A percentile compares a stretch with the other conserved stretches of the same genome.
Conservation (phyloP, 2,329 filamentous ascomycete genomes). For the Fusarium lyarnte region DNA sequence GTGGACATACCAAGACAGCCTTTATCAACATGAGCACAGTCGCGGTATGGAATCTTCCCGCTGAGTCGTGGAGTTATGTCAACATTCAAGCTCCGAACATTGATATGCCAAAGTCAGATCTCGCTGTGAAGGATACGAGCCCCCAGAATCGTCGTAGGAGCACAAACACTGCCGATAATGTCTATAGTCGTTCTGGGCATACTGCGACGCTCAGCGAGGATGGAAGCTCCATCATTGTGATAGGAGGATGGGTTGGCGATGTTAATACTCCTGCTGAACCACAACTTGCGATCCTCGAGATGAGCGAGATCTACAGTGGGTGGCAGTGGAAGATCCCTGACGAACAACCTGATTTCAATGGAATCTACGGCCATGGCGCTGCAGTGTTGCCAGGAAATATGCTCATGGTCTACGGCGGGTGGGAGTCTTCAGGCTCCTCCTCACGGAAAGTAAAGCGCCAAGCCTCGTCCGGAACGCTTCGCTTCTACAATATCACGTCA, state of each 20-base stretch:
- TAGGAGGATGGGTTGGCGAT: slow-evolving; percentile 94
- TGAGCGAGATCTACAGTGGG: slow-evolving; percentile 78
- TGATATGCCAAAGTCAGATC: slow-evolving; percentile 59
- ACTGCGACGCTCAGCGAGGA: slow-evolving; percentile 83
- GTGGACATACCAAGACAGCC: slow-evolving; percentile 82
- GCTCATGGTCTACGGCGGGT: slow-evolving; percentile 74
- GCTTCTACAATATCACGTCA: slow-evolving; percentile 68
- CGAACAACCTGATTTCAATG: slow-evolving; percentile 56
- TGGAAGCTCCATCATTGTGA: slow-evolving; percentile 78
- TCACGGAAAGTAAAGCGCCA: slow-evolving; percentile 50
- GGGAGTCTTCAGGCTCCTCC: slow-evolving; percentile 59
- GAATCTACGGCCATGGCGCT: slow-evolving; percentile 72
- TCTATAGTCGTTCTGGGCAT: slow-evolving; percentile 90
- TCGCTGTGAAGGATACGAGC: slow-evolving; percentile 56
- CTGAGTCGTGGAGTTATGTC: slow-evolving; percentile 87
- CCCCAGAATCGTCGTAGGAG: slow-evolving; percentile 18
- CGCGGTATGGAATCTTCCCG: slow-evolving; percentile 86
- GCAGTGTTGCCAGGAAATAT: slow-evolving; percentile 72
- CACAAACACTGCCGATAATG: slow-evolving; percentile 47
- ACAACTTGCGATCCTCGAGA: slow-evolving; percentile 79
- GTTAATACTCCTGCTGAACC: slow-evolving; percentile 79
- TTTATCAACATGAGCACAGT: slow-evolving; percentile 96
- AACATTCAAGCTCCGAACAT: slow-evolving; percentile 61
- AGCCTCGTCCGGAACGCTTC: slow-evolving; percentile 40
- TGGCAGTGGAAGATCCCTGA: slow-evolving; percentile 77